Percentiles rank a stretch among this genome's conserved stretches.
phyloP scores from a whole-genome alignment of 345 rosid species.

The Pelargonium nanum region DNA sequence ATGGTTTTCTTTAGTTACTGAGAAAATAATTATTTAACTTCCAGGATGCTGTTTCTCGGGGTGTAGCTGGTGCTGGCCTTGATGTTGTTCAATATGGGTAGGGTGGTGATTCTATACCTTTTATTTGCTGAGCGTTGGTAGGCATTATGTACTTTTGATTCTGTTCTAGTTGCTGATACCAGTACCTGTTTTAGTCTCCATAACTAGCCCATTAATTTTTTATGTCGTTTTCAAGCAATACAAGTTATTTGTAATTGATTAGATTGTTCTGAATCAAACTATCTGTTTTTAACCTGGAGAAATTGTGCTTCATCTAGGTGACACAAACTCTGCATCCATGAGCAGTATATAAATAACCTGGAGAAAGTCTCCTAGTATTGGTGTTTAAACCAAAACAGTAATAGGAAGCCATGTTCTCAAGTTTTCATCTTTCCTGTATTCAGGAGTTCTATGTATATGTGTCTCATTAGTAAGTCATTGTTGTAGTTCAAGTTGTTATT shows the following conservation, averaged over 20 bases:
- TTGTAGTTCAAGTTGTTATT: too few relatives aligned
- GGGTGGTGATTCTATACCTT: conserved; percentile 27
- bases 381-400: too few relatives aligned
- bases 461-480: background rate
- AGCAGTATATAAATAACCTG: too few relatives aligned
- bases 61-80: conserved; percentile 58
- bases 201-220: background rate
- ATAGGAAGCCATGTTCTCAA: background rate
- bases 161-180: background rate
- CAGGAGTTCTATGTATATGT: too few relatives aligned
- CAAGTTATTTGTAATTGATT: background rate
- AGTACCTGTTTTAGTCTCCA: background rate
- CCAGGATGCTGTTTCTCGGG: conserved; percentile 87
- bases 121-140: background rate
- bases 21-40: conserved; percentile 17
- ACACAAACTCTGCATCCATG: too few relatives aligned
- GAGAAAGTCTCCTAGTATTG: too few relatives aligned
- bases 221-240: background rate
- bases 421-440: background rate
- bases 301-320: too few relatives aligned
- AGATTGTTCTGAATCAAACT: background rate
- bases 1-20: conserved; percentile 5
- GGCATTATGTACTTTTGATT: background rate
- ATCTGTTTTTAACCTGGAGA: background rate
- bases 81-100: conserved; percentile 89